A percentile compares a stretch with the other conserved stretches of the same genome.
Conservation (phyloP, 768 basidiomycete species). For the Cubamyces sp. region DNA sequence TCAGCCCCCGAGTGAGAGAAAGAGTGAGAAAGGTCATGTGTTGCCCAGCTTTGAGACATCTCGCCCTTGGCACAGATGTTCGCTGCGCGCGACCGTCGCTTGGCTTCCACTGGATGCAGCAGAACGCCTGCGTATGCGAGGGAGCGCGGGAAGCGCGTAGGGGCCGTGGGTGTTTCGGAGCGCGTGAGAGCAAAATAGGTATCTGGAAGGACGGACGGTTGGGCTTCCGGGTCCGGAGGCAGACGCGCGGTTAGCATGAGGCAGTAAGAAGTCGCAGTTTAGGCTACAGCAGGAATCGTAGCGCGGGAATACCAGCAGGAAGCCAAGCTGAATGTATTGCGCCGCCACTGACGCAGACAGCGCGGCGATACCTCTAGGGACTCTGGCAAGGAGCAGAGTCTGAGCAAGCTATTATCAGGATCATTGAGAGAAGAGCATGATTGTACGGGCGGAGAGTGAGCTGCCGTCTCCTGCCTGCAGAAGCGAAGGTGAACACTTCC, state of each 20-base stretch:
- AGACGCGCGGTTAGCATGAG: background rate
- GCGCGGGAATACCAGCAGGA: background rate
- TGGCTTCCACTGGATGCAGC: background rate
- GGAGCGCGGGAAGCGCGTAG: conserved; percentile 6
- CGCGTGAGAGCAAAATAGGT: background rate
- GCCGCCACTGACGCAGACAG: background rate
- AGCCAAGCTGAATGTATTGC: background rate
- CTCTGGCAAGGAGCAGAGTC: background rate
- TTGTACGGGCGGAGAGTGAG: background rate
- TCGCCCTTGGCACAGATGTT: background rate
- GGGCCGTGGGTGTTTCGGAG: conserved; percentile 1
- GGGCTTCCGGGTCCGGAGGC: conserved; percentile 8
- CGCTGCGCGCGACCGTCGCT: background rate
- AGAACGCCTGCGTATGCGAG: conserved; percentile 9
- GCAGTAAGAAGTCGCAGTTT: background rate
- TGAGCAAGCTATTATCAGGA: background rate
- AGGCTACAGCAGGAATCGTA: background rate
- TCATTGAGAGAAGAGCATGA: background rate
- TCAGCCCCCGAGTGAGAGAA: background rate
- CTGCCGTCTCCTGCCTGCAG: background rate
- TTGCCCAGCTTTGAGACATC: background rate
- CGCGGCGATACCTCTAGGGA: too few relatives aligned
- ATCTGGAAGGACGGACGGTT: background rate
- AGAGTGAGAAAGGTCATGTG: background rate
- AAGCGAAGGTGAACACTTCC: background rate